Percentiles rank a stretch among this genome's conserved stretches.
phyloP scores from a whole-genome alignment of 352 stramenopile species.

The Pythium oligandrum region DNA sequence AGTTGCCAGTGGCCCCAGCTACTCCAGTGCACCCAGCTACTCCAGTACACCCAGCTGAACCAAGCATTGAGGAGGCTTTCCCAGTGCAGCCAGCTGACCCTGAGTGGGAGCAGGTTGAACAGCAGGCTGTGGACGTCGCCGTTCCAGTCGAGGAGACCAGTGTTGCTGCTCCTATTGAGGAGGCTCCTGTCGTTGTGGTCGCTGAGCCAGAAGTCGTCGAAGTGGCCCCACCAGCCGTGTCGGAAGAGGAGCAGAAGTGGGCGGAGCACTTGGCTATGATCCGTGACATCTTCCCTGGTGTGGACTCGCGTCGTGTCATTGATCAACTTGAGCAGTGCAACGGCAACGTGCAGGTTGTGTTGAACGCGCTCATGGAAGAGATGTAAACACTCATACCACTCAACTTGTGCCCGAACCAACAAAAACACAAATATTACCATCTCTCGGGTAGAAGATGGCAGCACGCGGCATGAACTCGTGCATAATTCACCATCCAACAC shows the following conservation, averaged over 20 bases:
- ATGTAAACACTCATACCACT: conserved; percentile 29
- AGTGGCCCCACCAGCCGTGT: conserved; percentile 28
- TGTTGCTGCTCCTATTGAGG: conserved; percentile 26
- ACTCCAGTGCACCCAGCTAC: background rate
- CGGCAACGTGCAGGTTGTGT: conserved; percentile 75
- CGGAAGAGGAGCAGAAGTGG: conserved; percentile 80
- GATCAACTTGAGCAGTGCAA: conserved; percentile 75
- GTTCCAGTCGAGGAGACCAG: conserved; percentile 2
- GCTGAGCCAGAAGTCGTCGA: conserved; percentile 31
- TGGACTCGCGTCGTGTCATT: conserved; percentile 38
- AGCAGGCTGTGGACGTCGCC: conserved; percentile 3
- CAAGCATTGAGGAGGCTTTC: conserved; percentile 1
- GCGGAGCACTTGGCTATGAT: conserved; percentile 60
- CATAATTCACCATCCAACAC: no score
- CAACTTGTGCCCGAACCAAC: background rate
- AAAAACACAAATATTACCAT: no score
- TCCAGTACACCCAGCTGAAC: background rate
- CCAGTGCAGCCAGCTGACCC: conserved; percentile 11
- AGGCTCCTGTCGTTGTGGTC: conserved; percentile 25
- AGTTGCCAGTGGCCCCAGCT: conserved; percentile 14
- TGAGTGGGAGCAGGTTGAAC: conserved; percentile 54
- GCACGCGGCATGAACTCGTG: no score
- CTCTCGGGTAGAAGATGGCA: no score
- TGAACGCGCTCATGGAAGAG: conserved; percentile 81
- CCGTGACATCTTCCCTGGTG: conserved; percentile 67